Conservation (phyloP, 73 alveolate genomes). For the Urostyla sp. region DNA sequence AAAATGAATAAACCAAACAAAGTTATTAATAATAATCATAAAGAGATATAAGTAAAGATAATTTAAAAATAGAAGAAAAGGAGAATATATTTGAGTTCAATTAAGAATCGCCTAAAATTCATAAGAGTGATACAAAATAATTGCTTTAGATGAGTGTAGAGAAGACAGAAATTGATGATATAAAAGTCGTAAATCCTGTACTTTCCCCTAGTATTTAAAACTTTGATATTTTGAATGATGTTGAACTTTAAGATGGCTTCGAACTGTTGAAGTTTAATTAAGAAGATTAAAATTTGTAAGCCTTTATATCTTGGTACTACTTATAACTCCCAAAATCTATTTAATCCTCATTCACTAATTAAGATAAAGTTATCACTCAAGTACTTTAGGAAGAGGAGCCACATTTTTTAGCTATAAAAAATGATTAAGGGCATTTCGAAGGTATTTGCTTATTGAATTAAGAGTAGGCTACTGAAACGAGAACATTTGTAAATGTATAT, state of each 20-base stretch:
- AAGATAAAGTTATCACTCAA: too few relatives aligned
- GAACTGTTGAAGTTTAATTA: too few relatives aligned
- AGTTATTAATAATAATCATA: neutral
- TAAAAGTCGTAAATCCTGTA: neutral
- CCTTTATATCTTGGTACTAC: neutral
- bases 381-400: too few relatives aligned
- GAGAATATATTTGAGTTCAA: neutral
- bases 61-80: neutral
- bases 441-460: neutral
- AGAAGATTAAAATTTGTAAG: too few relatives aligned
- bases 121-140: neutral
- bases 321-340: too few relatives aligned
- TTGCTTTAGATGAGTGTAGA: neutral
- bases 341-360: neutral
- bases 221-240: too few relatives aligned
- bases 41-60: neutral
- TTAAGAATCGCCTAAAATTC: neutral
- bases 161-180: neutral
- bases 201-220: neutral
- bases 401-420: constrained; percentile 5
- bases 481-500: constrained; percentile 16
- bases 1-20: neutral
- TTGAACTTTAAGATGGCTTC: too few relatives aligned
- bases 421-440: neutral
- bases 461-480: neutral